A percentile compares a stretch with the other conserved stretches of the same genome.
Evolutionary conservation across 176 grass and related monocot genomes (phyloP).

Genomic region (Typha latifolia): DNA sequence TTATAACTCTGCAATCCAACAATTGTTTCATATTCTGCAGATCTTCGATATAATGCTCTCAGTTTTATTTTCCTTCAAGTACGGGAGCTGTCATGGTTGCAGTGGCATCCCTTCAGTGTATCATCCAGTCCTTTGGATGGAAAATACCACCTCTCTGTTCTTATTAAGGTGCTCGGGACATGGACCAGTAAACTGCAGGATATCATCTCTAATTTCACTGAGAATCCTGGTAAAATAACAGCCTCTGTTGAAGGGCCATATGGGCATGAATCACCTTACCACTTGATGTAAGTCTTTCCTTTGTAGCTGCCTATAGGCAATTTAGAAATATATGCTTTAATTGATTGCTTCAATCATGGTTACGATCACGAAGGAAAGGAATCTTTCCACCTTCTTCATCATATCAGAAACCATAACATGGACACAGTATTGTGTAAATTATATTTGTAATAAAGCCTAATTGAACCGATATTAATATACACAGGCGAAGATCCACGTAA

Average conservation of each 20-base stretch:
- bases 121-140: conserved; percentile 96
- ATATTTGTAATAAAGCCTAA: too few species aligned
- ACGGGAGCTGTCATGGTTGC: conserved; percentile 65
- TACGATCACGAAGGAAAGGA: too few species aligned
- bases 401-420: too few species aligned
- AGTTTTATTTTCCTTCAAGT: conserved; percentile 96
- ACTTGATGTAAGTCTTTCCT: conserved; percentile 67
- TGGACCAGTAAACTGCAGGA: conserved; percentile 70
- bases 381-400: too few species aligned
- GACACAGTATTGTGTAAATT: too few species aligned
- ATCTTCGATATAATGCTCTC: conserved; percentile 76
- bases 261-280: conserved; percentile 89
- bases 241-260: conserved; percentile 88
- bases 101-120: conserved; percentile 98
- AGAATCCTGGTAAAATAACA: conserved; percentile 46
- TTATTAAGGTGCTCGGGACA: conserved; percentile 86
- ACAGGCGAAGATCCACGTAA: too few species aligned
- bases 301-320: background rate
- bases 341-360: background rate
- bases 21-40: conserved; percentile 27
- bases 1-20: background rate
- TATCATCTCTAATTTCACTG: conserved; percentile 42
- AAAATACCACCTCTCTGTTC: conserved; percentile 71
- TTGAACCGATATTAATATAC: too few species aligned
- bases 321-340: background rate